Evolutionary conservation across 23 red algal species (phyloP).

Genomic region (Gracilaria domingensis): DNA sequence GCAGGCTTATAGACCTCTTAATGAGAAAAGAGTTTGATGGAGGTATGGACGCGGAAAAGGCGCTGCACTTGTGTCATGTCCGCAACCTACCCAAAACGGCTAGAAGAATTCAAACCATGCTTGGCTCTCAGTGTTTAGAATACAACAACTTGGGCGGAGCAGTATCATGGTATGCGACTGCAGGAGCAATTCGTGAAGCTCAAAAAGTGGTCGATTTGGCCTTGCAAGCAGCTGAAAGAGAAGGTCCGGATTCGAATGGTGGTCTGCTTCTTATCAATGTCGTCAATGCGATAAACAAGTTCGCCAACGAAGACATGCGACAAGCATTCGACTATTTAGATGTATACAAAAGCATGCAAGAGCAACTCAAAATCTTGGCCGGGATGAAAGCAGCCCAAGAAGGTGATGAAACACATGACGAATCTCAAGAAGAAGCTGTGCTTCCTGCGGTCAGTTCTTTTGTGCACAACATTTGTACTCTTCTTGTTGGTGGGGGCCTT

Average conservation of each 20-base stretch:
- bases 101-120: constrained; percentile 17
- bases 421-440: neutral
- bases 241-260: constrained; percentile 54
- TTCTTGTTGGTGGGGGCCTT: constrained; percentile 21
- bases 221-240: constrained; percentile 48
- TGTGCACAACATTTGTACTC: neutral
- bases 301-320: constrained; percentile 45
- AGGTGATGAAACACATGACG: neutral
- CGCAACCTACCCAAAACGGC: constrained; percentile 50
- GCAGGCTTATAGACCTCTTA: constrained; percentile 41
- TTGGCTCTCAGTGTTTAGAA: constrained; percentile 58
- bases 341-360: constrained; percentile 30
- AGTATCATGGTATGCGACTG: constrained; percentile 60
- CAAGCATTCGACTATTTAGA: constrained; percentile 48
- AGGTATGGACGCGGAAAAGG: constrained; percentile 46
- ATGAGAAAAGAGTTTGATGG: constrained; percentile 36
- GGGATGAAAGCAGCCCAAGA: constrained; percentile 12
- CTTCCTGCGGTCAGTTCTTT: neutral
- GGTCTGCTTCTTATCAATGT: constrained; percentile 40
- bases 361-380: constrained; percentile 20
- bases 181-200: constrained; percentile 18
- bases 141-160: constrained; percentile 53
- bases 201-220: constrained; percentile 42
- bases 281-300: constrained; percentile 40
- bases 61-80: constrained; percentile 37